A percentile compares a stretch with the other conserved stretches of the same genome.
phyloP scores from a whole-genome alignment of 352 stramenopile species.

The Globisporangium echinulatum region DNA sequence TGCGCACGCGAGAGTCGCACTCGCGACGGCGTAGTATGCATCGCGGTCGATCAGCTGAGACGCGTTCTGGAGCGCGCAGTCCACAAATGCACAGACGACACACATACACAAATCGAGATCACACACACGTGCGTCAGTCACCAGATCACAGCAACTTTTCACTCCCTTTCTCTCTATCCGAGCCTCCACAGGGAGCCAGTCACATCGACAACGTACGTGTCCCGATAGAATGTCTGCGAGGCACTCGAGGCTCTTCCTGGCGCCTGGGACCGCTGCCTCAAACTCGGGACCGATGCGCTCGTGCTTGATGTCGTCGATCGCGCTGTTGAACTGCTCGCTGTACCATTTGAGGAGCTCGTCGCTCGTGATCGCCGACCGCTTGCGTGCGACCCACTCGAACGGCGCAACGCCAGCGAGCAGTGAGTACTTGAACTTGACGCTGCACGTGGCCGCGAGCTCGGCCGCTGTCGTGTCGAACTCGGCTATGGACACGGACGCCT shows the following conservation, averaged over 20 bases:
- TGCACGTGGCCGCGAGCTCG: conserved; percentile 25
- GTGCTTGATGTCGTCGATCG: neutral
- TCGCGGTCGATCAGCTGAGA: neutral
- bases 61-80: neutral
- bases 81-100: no score
- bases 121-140: neutral
- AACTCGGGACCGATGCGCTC: neutral
- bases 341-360: neutral
- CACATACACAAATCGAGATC: neutral
- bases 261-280: neutral
- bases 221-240: neutral
- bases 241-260: neutral
- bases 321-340: neutral
- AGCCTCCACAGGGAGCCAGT: no score
- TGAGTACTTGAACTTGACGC: conserved; percentile 43
- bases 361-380: neutral
- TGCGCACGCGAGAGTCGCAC: conserved; percentile 1
- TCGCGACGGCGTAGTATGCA: conserved; percentile 5
- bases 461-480: no score
- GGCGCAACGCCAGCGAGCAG: conserved; percentile 24
- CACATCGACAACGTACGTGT: neutral
- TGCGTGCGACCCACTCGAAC: conserved; percentile 30
- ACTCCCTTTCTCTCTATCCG: no score
- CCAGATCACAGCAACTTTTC: no score
- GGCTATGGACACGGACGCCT: no score